These are phyloP conservation scores for Apophysomyces sp. DNA, from an alignment of 371 early-diverging fungal genomes.

Conservation along the genomic window DNA sequence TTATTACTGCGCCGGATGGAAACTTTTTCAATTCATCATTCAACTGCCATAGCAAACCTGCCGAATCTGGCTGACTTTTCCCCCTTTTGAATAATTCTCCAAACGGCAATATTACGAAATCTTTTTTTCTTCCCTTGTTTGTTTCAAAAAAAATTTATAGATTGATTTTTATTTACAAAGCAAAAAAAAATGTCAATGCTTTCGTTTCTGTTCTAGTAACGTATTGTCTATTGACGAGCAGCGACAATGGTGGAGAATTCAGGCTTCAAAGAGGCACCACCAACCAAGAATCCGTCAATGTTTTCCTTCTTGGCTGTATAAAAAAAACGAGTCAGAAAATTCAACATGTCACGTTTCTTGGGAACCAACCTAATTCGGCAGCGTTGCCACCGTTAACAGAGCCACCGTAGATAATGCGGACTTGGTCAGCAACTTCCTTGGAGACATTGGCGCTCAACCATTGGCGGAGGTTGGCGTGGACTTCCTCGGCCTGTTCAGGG, in stretches of 20 bases:
- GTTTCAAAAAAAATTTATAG: too few relatives aligned
- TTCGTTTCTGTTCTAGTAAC: background rate
- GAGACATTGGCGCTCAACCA: constrained; percentile 88
- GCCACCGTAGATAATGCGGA: constrained; percentile 98
- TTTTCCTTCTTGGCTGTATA: constrained; percentile 67
- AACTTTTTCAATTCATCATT: too few relatives aligned
- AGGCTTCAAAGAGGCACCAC: constrained; percentile 96
- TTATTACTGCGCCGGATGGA: too few relatives aligned
- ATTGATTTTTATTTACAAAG: too few relatives aligned
- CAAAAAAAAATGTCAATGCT: background rate
- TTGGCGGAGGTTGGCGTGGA: constrained; percentile 86
- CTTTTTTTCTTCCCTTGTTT: too few relatives aligned
- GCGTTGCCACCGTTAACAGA: constrained; percentile 83
- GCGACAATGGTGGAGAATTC: constrained; percentile 78
- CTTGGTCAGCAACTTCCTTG: constrained; percentile 77
- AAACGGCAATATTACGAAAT: too few relatives aligned
- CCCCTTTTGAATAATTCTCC: too few relatives aligned
- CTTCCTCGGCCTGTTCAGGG: constrained; percentile 96
- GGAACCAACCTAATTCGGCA: constrained; percentile 56
- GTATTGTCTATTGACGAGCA: constrained; percentile 38
- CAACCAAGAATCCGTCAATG: constrained; percentile 99
- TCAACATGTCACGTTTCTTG: constrained; percentile 54
- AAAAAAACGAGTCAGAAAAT: constrained; percentile 58
- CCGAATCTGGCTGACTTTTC: too few relatives aligned
- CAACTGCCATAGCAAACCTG: too few relatives aligned